These are phyloP conservation scores for Rhynchospora pubera DNA, from an alignment of 176 grass and related monocot species.

Conservation along the genomic window DNA sequence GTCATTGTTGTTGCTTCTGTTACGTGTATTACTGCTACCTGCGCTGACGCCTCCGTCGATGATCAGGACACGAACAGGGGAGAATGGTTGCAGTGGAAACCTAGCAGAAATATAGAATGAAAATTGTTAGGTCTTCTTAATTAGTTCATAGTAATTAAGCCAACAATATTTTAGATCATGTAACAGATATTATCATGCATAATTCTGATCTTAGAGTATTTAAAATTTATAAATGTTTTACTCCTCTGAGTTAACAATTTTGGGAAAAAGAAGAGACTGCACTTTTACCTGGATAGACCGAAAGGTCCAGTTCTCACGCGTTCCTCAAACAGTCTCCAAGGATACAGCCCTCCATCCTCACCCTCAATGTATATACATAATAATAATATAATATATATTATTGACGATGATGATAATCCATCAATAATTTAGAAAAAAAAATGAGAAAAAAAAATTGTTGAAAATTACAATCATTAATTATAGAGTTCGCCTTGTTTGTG, in stretches of 20 bases:
- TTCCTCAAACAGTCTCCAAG: constrained; percentile 42
- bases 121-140: background rate
- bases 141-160: background rate
- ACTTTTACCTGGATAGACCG: constrained; percentile 30
- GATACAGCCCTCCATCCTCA: constrained; percentile 21
- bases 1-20: background rate
- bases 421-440: background rate
- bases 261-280: background rate
- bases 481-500: background rate
- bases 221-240: background rate
- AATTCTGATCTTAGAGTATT: background rate
- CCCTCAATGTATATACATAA: background rate
- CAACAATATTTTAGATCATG: background rate
- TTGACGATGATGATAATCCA: too few species aligned
- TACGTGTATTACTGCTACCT: background rate
- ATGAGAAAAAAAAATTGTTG: background rate
- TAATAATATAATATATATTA: background rate
- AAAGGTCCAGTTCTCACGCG: constrained; percentile 40
- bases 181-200: background rate
- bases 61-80: constrained; percentile 24
- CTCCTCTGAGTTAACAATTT: background rate
- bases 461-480: background rate
- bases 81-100: constrained; percentile 34
- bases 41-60: background rate
- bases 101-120: background rate